Evolutionary conservation across 441 rosid species (phyloP).

Genomic region (Hura crepitans): DNA sequence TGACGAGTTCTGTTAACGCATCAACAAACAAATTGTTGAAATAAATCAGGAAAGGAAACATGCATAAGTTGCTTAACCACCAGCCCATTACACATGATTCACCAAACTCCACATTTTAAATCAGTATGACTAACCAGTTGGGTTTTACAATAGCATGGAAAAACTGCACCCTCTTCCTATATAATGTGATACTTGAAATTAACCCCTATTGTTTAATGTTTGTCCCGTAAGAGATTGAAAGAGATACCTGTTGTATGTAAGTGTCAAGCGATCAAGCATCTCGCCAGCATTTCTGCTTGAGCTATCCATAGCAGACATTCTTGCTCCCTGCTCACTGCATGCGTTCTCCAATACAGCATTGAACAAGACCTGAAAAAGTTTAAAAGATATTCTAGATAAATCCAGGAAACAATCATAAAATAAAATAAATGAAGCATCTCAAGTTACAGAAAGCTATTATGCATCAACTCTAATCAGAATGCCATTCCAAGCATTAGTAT

Average conservation of each 20-base stretch:
- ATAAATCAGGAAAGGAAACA: slow-evolving; percentile 1
- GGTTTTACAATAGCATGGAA: background rate
- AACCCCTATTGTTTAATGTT: background rate
- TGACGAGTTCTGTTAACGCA: slow-evolving; percentile 73
- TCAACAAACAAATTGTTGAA: slow-evolving; percentile 3
- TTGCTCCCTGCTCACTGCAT: slow-evolving; percentile 93
- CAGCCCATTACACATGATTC: background rate
- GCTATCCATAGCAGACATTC: slow-evolving; percentile 99
- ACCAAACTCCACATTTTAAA: background rate
- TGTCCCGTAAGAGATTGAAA: background rate
- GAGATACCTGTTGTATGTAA: slow-evolving; percentile 76
- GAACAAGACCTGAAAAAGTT: slow-evolving; percentile 57
- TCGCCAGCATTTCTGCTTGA: slow-evolving; percentile 98
- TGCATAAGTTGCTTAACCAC: background rate
- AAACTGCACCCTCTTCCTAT: background rate
- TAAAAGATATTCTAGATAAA: slow-evolving; percentile 3
- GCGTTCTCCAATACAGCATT: slow-evolving; percentile 88
- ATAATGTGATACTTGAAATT: background rate
- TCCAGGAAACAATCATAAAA: background rate
- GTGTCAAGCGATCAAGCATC: slow-evolving; percentile 91
- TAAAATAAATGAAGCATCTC: background rate
- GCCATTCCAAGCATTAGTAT: background rate
- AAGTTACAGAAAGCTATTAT: background rate
- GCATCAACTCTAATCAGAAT: background rate
- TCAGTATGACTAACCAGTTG: slow-evolving; percentile 6